phyloP scores from a whole-genome alignment of 2,329 filamentous ascomycete genomes.

The Neoascochyta sp. region DNA sequence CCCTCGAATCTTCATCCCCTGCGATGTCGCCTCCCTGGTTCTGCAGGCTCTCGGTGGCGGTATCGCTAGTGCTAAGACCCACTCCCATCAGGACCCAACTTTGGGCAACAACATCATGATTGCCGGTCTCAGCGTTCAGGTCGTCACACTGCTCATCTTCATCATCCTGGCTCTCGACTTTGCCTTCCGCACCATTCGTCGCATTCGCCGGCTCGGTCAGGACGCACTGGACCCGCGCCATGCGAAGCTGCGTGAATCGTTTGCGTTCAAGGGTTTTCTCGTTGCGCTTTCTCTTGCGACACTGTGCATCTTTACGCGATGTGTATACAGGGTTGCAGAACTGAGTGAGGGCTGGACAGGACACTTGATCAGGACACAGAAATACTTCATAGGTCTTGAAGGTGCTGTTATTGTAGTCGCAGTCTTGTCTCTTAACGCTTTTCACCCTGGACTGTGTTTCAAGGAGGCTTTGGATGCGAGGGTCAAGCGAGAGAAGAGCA shows the following conservation, averaged over 20 bases:
- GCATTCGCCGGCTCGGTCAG: slow-evolving; percentile 18
- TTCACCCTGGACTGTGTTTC: slow-evolving; percentile 39
- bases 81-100: slow-evolving; percentile 29
- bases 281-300: slow-evolving; percentile 55
- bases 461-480: slow-evolving; percentile 22
- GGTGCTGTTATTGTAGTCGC: slow-evolving; percentile 33
- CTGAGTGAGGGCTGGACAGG: slow-evolving; percentile 62
- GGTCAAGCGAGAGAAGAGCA: slow-evolving; percentile 3
- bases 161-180: slow-evolving; percentile 43
- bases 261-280: slow-evolving; percentile 54
- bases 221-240: slow-evolving; percentile 25
- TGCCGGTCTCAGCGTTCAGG: slow-evolving; percentile 45
- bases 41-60: slow-evolving; percentile 46
- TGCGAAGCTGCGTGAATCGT: slow-evolving; percentile 28
- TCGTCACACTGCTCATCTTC: slow-evolving; percentile 44
- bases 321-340: slow-evolving; percentile 64
- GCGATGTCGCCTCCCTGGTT: slow-evolving; percentile 46
- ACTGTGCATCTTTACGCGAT: slow-evolving; percentile 61
- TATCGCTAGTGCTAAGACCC: slow-evolving; percentile 37
- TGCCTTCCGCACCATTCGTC: slow-evolving; percentile 24
- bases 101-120: slow-evolving; percentile 46
- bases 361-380: slow-evolving; percentile 49
- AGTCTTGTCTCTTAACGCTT: slow-evolving; percentile 34
- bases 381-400: slow-evolving; percentile 40
- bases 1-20: slow-evolving; percentile 51